Evolutionary conservation across 768 basidiomycete species (phyloP).

Genomic region (Scleroderma citrinum): DNA sequence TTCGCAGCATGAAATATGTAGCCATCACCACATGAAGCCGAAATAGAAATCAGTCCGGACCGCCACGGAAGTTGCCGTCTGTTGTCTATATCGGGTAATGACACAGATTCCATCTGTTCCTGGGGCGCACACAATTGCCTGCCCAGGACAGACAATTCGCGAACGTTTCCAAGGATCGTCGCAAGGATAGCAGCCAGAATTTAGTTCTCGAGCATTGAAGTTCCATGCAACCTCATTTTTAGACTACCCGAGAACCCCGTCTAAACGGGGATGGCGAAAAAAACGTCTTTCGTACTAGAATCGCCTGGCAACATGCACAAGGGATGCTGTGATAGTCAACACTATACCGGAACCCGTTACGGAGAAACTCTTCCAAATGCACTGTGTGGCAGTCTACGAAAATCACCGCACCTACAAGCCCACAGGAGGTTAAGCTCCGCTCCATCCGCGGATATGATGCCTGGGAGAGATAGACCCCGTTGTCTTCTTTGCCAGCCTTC

Average conservation of each 20-base stretch:
- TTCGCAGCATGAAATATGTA: constrained; percentile 24
- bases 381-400: background rate
- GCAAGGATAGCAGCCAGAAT: constrained; percentile 21
- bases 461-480: constrained; percentile 7
- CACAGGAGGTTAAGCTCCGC: background rate
- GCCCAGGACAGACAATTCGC: constrained; percentile 11
- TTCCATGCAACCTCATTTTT: background rate
- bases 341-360: background rate
- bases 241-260: background rate
- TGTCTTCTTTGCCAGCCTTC: constrained; percentile 9
- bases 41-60: constrained; percentile 15
- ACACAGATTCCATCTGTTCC: constrained; percentile 12
- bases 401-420: background rate
- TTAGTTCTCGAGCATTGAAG: background rate
- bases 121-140: constrained; percentile 2
- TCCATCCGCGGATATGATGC: constrained; percentile 22
- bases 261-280: background rate
- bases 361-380: background rate
- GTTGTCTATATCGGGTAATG: constrained; percentile 23
- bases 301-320: background rate
- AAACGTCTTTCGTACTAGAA: background rate
- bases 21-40: constrained; percentile 3
- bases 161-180: constrained; percentile 15
- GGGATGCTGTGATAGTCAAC: background rate
- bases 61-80: constrained; percentile 22